Evolutionary conservation across 73 alveolate species (phyloP), one percentile per base, ranked within the genome.

Genomic region (Uronychia setigera): DNA sequence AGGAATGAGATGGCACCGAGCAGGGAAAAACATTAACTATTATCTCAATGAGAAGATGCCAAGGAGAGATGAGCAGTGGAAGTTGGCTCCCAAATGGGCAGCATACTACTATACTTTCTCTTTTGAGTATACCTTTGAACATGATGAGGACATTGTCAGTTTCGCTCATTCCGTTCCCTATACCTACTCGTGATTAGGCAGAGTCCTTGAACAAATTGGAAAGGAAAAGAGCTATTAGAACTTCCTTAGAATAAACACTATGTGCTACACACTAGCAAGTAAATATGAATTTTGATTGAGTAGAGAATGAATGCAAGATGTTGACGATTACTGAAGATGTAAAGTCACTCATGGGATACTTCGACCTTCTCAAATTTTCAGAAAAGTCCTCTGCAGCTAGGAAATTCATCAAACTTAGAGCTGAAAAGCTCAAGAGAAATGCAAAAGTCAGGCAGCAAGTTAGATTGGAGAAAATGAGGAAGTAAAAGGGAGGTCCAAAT

Each of bases 101-200:
- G 88, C 33, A 79, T 93, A 87, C 76, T 92, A 93, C 33, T 87
- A 89, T 76, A 88, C 97, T 25, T 90, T 95, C 80, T 60, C 85
- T 80, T 95, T 89, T 86, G 93, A 94, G 77, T 95, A 86, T 33
- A 84, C 90, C 58, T 87, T 74, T 46, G 94, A 34, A 26, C 58
- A 93, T 84, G 95, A 95, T 35, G 33, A 79, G 76, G 99, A 95
- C 78, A 96, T 87, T 78, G 96, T 95, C 9, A 92, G 82, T 89
- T 95, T 95, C 81, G 99, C 99, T n/a, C 95, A 93, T 83, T 92
- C 97, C 32, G 83, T 95, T 74, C 99, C 99, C 25, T 95, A 88
- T 84, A 95, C 98, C 0, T 95, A 93, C 81, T 81, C 97, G 0
- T 93, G 93, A 81, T 88, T 92, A 60, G 82, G 77, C 35, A 81